Evolutionary conservation across 768 basidiomycete genomes (phyloP), one percentile per base, ranked within the genome.

Genomic region (Obba rivulosa): DNA sequence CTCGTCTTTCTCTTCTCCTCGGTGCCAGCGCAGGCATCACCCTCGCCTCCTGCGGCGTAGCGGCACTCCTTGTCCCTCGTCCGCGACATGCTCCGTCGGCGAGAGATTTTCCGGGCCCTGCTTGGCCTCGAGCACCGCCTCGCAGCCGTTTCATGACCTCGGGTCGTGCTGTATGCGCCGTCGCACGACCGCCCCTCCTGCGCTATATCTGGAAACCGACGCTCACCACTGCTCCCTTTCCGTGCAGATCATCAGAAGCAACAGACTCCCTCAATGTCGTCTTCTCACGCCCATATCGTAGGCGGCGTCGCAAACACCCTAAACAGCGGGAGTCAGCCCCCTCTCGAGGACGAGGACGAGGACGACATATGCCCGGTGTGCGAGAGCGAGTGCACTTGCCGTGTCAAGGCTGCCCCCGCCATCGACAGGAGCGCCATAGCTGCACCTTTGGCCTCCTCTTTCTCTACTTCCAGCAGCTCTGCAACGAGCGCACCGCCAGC

Each of bases 341-440:
- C 42, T 11, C 50, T 57, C 25, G 52, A 46, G 28, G 54, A 60
- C 31, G 54, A 56, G 51, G 72, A 76, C 68, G 80, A 81, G 71
- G 83, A 86, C 67, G 84, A 89, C 65, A 88, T 91, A 48, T 92
- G 88, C 66, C 88, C 87, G 8, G 87, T 91, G 55, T 92, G 88
- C 86, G 89, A 91, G 74, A 83, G 85, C 62, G 83, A 87, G 62
- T 92, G 88, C 73, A 90, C 85, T 24, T 91, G 88, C 75, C 65
- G 69, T 66, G 80, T 75, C 72, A 71, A 66, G 57, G 45, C 69
- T 46, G 62, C 57, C 51, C 51, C 61, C 38, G 60, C 57, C 47
- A 53, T 64, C 46, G 51, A 41, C 24, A 41, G 11, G 17, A 43
- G 48, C 48, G 49, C 38, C 23, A 48, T 46, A 43, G 45, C 63